Evolutionary conservation across 1,284 basidiomycete species (phyloP), one percentile per base, ranked within the genome.

Genomic region (Trametes sp.): DNA sequence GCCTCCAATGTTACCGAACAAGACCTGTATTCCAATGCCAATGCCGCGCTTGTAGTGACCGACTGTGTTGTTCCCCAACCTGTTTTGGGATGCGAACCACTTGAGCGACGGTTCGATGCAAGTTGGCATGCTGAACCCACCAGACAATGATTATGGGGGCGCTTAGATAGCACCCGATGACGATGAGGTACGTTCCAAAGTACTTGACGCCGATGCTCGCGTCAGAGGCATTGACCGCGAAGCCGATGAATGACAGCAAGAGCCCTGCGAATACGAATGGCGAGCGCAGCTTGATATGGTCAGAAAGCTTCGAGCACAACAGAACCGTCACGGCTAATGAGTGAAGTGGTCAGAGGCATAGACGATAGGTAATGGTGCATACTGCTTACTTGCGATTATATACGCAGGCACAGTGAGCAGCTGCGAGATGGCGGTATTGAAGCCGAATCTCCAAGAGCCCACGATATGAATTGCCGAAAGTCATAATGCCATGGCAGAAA

Each of bases 381-480:
- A 4, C 38, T 19, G 75, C 84, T 64, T 69, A 87, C 87, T 84
- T 0, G 87, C 86, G 57, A 84, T 77, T 28, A 88, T 74, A 69
- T 92, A 92, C 16, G 88, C 86, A 0, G 90, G 90, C 0, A 91
- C 84, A 0, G 89, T 90, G 28, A 92, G 79, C 1, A 92, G 78
- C 67, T 92, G 87, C 59, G 83, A 87, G 64, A 88, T 79, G 0
- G 87, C 76, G 2, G 84, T 76, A 11, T 77, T 75, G 69, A 84
- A 84, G 10, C 87, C 88, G 62, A 89, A 90, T 29, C 84, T 86
- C 4, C 16, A 4, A 41, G 9, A 14, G 4, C 29, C 11, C 11
- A 16, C 19, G 5, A 21, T 45, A 14, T 63, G 23, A 36, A 9
- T n/a, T n/a, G n/a, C n/a, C 1, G 1, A 2, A n/a, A 4, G 16